A percentile compares a stretch with the other conserved stretches of the same genome.
These are phyloP conservation scores for Kregervanrija fluxuum DNA, from an alignment of 805 yeast genomes.

Conservation along the genomic window DNA sequence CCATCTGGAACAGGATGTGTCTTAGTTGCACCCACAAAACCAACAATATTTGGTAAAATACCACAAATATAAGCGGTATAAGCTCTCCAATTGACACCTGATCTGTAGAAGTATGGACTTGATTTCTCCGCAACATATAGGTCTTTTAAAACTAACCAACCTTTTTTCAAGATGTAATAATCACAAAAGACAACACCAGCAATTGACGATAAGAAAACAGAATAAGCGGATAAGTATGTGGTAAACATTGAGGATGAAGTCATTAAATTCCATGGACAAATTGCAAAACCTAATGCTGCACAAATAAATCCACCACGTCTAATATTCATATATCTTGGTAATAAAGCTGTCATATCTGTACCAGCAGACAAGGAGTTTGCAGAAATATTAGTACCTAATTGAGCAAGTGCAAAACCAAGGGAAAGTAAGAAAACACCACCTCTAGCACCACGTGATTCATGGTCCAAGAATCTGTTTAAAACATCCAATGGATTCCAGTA, in stretches of 20 bases:
- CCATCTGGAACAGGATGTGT: slow-evolving; percentile 66
- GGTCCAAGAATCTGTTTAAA: slow-evolving; percentile 52
- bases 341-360: slow-evolving; percentile 60
- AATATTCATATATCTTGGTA: slow-evolving; percentile 60
- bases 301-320: slow-evolving; percentile 78
- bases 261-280: slow-evolving; percentile 80
- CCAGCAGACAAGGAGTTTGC: slow-evolving; percentile 69
- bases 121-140: slow-evolving; percentile 45
- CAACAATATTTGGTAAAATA: slow-evolving; percentile 76
- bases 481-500: slow-evolving; percentile 85
- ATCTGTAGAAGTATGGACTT: slow-evolving; percentile 51
- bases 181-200: slow-evolving; percentile 72
- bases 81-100: slow-evolving; percentile 81
- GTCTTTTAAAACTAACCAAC: slow-evolving; percentile 55
- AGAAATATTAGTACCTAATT: slow-evolving; percentile 70
- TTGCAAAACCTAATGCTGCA: slow-evolving; percentile 60
- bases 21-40: slow-evolving; percentile 79
- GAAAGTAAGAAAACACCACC: slow-evolving; percentile 77
- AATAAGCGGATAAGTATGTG: slow-evolving; percentile 71
- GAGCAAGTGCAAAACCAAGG: slow-evolving; percentile 65
- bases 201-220: slow-evolving; percentile 76
- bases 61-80: slow-evolving; percentile 74
- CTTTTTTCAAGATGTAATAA: slow-evolving; percentile 68
- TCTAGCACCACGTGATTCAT: slow-evolving; percentile 50
- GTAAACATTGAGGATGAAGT: slow-evolving; percentile 67